Percentiles rank a stretch among this genome's conserved stretches.
These are phyloP conservation scores for Heterobasidion irregulare DNA, from an alignment of 1,284 basidiomycete species.

Conservation along the genomic window DNA sequence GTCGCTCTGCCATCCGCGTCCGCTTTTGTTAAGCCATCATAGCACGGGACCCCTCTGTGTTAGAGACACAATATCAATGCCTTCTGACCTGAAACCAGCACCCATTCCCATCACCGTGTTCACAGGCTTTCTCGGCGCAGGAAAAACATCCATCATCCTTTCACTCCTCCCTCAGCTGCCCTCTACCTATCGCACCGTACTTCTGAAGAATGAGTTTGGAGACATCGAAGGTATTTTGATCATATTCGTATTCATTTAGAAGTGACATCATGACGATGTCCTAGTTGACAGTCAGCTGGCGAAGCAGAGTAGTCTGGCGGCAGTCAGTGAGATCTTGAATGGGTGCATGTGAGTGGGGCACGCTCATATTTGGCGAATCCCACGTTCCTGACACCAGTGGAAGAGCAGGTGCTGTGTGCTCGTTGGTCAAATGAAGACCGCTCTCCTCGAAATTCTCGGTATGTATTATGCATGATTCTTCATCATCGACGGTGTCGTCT, in stretches of 20 bases:
- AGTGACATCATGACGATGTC: not conserved
- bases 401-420: slow-evolving; percentile 75
- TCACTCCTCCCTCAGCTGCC: slow-evolving; percentile 74
- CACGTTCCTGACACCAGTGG: not conserved
- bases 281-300: slow-evolving; percentile 84
- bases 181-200: slow-evolving; percentile 74
- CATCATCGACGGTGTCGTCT: not conserved
- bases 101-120: slow-evolving; percentile 78
- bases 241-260: not conserved
- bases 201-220: slow-evolving; percentile 87
- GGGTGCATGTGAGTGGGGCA: slow-evolving; percentile 69
- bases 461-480: slow-evolving; percentile 6
- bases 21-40: too few relatives aligned
- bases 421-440: slow-evolving; percentile 87
- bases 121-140: slow-evolving; percentile 70
- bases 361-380: not conserved
- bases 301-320: slow-evolving; percentile 71
- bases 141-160: slow-evolving; percentile 75
- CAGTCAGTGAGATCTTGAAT: slow-evolving; percentile 86
- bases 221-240: slow-evolving; percentile 61
- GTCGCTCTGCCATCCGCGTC: too few relatives aligned
- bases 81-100: not conserved
- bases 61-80: not conserved
- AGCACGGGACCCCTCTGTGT: too few relatives aligned
- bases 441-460: slow-evolving; percentile 81